Conservation (phyloP, 257 asterid species). For the Leonotis leonurus region DNA sequence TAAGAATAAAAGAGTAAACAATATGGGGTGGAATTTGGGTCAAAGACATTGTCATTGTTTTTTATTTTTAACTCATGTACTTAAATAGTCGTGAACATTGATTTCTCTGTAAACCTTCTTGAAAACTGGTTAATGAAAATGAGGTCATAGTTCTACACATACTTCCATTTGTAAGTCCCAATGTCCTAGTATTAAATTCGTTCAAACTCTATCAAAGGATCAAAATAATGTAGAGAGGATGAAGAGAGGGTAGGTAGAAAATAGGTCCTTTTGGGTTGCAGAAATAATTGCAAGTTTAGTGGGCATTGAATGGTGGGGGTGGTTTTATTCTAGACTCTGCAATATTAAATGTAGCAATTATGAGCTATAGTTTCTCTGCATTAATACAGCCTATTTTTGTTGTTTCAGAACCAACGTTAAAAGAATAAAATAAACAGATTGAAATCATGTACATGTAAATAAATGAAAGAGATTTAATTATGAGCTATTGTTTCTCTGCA, state of each 20-base stretch:
- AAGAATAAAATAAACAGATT: too few relatives aligned
- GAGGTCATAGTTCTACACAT: not conserved
- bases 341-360: slow-evolving; percentile 11
- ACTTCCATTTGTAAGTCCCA: slow-evolving; percentile 5
- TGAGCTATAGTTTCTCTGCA: not conserved
- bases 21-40: too few relatives aligned
- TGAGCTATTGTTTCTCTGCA: too few relatives aligned
- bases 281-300: not conserved
- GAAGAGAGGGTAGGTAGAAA: not conserved
- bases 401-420: too few relatives aligned
- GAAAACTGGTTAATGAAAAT: not conserved
- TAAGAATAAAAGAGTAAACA: not conserved
- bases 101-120: slow-evolving; percentile 1
- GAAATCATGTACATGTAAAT: too few relatives aligned
- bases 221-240: too few relatives aligned
- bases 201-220: not conserved
- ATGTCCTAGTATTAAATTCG: not conserved
- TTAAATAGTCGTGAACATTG: slow-evolving; percentile 10
- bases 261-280: not conserved
- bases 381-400: too few relatives aligned
- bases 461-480: too few relatives aligned
- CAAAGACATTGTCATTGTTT: too few relatives aligned
- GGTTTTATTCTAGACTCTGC: not conserved
- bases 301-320: not conserved
- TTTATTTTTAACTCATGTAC: slow-evolving; percentile 1